Conservation (phyloP, 768 basidiomycete species). For the Pleurotus tuoliensis region DNA sequence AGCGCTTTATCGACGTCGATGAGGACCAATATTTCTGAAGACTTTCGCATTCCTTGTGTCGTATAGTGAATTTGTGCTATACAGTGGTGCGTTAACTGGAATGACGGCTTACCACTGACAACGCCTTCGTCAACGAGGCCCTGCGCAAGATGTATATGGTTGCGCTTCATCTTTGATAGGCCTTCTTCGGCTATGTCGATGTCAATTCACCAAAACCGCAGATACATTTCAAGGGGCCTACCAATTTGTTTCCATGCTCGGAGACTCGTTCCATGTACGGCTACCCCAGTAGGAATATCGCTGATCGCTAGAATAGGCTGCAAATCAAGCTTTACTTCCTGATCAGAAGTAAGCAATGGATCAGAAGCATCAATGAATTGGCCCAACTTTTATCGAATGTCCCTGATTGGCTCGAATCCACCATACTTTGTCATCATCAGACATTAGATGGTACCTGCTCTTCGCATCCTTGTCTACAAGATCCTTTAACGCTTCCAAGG, state of each 20-base stretch:
- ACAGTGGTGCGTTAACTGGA: neutral
- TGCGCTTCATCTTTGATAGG: slow-evolving; percentile 80
- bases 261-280: slow-evolving; percentile 77
- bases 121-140: slow-evolving; percentile 62
- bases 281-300: slow-evolving; percentile 67
- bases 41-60: slow-evolving; percentile 70
- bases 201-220: neutral
- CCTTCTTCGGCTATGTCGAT: slow-evolving; percentile 54
- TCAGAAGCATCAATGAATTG: neutral
- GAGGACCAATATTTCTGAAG: slow-evolving; percentile 78
- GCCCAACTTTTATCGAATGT: slow-evolving; percentile 72
- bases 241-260: slow-evolving; percentile 72
- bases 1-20: slow-evolving; percentile 72
- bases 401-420: slow-evolving; percentile 92
- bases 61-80: neutral
- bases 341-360: neutral
- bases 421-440: slow-evolving; percentile 52
- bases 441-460: slow-evolving; percentile 55
- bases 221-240: slow-evolving; percentile 23
- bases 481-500: slow-evolving; percentile 48
- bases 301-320: slow-evolving; percentile 48
- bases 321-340: slow-evolving; percentile 72
- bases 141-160: slow-evolving; percentile 92
- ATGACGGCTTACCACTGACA: slow-evolving; percentile 62
- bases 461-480: slow-evolving; percentile 70